Evolutionary conservation across 257 asterid genomes (phyloP), one percentile per base, ranked within the genome.

Genomic region (Solanum rostratum): DNA sequence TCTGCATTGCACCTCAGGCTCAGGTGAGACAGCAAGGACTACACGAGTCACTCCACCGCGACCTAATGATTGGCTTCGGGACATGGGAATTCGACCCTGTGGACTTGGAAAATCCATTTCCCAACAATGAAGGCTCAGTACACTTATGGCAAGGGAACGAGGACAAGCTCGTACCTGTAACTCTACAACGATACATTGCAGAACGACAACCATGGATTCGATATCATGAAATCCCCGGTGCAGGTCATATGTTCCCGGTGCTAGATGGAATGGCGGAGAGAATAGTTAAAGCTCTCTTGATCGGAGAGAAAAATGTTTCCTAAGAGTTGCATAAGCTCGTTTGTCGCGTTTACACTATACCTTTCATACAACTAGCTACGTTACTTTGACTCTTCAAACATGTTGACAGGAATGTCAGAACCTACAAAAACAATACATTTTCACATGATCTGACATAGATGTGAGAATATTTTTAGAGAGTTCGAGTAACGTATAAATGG

Each of bases 111-210:
- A 92, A 93, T 79, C 93, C 95, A 7, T 92, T 91, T 84, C 84
- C 92, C 24, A 87, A 91, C 41, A 71, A 92, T 10, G 95, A 86
- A 87, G 95, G 91, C 24, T 84, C 91, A 2, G 97, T 94, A 33
- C 98, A 96, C 88, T 85, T 96, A 53, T 96, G 97, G 98, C 96
- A 92, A 29, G 99, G 98, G 59, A 98, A 96, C 13, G 95, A 92
- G 0, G 99, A 96, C 83, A 10, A 9, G 73, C 85, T 96, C 8
- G 98, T 91, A 60, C 97, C 97, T 2, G 97, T 83, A 54, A 65
- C 89, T 60, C 84, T 90, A 65, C 99, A 96, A 89, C 92, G 95
- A 27, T 91, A 92, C 88, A 88, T 94, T 59, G 92, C 90, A 52
- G 84, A 84, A 45, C 83, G 84, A 88, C 94, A 93, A 53, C 98